These are phyloP conservation scores for Cryptococcus jaspeensis DNA, from an alignment of 1,284 basidiomycete species.

Conservation along the genomic window DNA sequence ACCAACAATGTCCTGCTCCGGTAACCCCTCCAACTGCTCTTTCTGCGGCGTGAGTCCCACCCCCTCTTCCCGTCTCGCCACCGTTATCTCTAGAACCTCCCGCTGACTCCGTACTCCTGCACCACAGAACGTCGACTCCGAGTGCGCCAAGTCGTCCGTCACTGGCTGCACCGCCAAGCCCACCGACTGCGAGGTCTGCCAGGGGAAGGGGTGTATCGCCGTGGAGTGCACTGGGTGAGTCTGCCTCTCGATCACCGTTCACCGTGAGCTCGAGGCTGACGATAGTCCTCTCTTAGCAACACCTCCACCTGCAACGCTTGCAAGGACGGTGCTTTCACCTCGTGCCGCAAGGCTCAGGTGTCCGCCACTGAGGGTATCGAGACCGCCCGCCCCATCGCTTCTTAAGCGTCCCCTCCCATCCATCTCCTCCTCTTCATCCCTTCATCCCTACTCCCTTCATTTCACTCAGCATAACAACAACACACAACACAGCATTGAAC, in stretches of 20 bases:
- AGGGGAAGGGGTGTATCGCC: conserved; percentile 44
- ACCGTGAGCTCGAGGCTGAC: conserved; percentile 1
- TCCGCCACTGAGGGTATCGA: conserved; percentile 43
- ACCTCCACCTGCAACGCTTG: conserved; percentile 44
- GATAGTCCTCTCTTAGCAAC: conserved; percentile 24
- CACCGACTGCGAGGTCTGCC: conserved; percentile 34
- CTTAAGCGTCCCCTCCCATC: conserved; percentile 1
- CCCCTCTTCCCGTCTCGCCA: neutral
- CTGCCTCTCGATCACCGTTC: neutral
- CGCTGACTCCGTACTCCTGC: neutral
- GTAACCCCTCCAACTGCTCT: conserved; percentile 43
- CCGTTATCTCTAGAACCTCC: too few species aligned
- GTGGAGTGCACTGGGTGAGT: conserved; percentile 48
- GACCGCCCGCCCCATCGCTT: conserved; percentile 22
- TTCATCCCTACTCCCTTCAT: neutral
- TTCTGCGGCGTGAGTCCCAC: conserved; percentile 44
- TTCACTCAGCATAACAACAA: too few species aligned
- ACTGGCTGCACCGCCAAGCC: conserved; percentile 44
- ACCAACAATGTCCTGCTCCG: conserved; percentile 39
- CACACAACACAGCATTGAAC: too few species aligned
- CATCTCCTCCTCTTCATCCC: neutral
- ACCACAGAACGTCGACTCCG: conserved; percentile 19
- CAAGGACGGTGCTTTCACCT: conserved; percentile 34
- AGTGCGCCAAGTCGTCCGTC: conserved; percentile 45
- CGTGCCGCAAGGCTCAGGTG: conserved; percentile 41